Evolutionary conservation across 106 monocot species (phyloP), one percentile per base, ranked within the genome.

Genomic region (Triglochin maritima): DNA sequence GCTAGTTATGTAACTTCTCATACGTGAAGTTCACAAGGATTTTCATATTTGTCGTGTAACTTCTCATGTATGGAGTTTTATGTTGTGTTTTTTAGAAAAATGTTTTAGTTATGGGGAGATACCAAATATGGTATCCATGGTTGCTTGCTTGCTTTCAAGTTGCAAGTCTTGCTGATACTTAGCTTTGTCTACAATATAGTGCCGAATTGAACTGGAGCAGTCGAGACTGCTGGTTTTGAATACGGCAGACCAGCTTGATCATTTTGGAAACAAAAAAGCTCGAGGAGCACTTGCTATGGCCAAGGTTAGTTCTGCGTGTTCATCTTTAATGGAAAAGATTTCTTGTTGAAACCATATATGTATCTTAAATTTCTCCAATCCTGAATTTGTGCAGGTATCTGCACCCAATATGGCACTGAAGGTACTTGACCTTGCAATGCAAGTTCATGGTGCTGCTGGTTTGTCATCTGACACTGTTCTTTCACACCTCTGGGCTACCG

Each of bases 381-480:
- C 12, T 14, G 13, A 13, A 14, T 57, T 57, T 17, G 56, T 13
- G 17, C 75, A 96, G 96, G 96, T 96, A 8, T 81, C 91, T 9
- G 82, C 96, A 50, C 98, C 98, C 52, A 92, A 86, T 62, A 98
- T 98, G 88, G 86, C 98, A 59, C 64, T 98, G 49, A 77, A 69
- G 67, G 88, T 98, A 59, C 88, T 98, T n/a, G 92, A 98, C 76
- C 67, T 79, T 59, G 98, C 98, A 46, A 92, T 98, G 77, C 98
- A 98, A 80, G 88, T 92, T 46, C 98, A 98, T 64, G 92, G 98
- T 46, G 98, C 78, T 42, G 92, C 84, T 6, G 98, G 98, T 53
- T 9, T 98, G 63, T 98, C 98, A n/a, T 82, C 88, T 3, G 92
- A 98, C 56, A 92, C 92, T 9, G 83, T 86, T 60, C 58, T 98